Conservation (phyloP, 2,329 filamentous ascomycete genomes). For the Dichotomopilus funicola region DNA sequence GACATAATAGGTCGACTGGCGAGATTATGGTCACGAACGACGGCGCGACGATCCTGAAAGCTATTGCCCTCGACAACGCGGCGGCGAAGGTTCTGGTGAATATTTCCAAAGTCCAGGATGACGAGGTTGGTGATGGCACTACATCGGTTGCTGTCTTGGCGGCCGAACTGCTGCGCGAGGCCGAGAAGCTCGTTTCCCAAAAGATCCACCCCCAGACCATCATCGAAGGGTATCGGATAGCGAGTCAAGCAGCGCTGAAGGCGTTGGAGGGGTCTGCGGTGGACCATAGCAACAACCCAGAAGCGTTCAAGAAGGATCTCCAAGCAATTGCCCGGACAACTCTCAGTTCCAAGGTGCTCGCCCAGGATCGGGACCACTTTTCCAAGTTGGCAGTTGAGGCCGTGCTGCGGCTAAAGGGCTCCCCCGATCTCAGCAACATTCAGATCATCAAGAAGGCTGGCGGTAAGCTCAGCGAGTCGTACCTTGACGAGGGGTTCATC, state of each 20-base stretch:
- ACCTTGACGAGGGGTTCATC: constrained; percentile 96
- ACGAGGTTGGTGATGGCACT: constrained; percentile 96
- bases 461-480: constrained; percentile 94
- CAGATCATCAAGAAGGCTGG: constrained; percentile 99
- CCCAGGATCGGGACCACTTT: constrained; percentile 90
- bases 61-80: constrained; percentile 96
- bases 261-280: constrained; percentile 80
- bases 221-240: constrained; percentile 98
- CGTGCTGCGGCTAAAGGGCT: constrained; percentile 80
- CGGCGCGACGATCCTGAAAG: constrained; percentile 95
- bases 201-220: constrained; percentile 99
- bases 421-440: constrained; percentile 91
- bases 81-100: constrained; percentile 98
- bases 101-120: constrained; percentile 98
- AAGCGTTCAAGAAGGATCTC: constrained; percentile 83
- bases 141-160: constrained; percentile 96
- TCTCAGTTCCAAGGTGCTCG: constrained; percentile 92
- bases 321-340: constrained; percentile 89
- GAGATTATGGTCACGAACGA: constrained; percentile 99
- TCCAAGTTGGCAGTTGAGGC: constrained; percentile 84
- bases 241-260: constrained; percentile 77
- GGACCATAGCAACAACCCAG: constrained; percentile 77
- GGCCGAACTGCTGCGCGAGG: constrained; percentile 89
- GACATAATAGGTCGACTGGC: constrained; percentile 65
- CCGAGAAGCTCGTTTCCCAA: constrained; percentile 93